Conservation (phyloP, 805 yeast genomes). For the Yarrowia divulgata region DNA sequence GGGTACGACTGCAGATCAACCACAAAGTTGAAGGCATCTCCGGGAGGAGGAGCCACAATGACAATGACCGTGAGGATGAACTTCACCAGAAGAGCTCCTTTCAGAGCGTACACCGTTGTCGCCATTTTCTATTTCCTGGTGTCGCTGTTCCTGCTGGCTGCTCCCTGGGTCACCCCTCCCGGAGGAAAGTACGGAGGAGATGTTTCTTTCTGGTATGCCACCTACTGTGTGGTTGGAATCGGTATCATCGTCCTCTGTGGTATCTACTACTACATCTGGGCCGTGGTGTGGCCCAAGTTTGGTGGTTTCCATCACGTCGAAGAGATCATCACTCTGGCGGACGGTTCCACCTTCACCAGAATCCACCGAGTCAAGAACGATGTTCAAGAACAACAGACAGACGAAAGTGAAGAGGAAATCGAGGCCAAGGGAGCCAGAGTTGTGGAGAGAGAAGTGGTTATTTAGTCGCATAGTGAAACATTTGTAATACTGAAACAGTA, state of each 20-base stretch:
- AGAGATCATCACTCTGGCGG: slow-evolving; percentile 9
- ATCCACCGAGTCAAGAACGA: slow-evolving; percentile 24
- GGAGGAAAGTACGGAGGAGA: slow-evolving; percentile 34
- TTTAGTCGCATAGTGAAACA: background rate
- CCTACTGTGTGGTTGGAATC: slow-evolving; percentile 37
- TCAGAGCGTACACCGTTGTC: slow-evolving; percentile 17
- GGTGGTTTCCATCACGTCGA: slow-evolving; percentile 13
- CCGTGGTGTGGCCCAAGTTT: slow-evolving; percentile 24
- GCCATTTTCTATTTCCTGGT: slow-evolving; percentile 22
- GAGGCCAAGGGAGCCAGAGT: background rate
- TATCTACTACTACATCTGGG: slow-evolving; percentile 27
- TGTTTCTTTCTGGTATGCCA: slow-evolving; percentile 31
- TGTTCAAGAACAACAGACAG: background rate
- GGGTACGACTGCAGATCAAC: too few species aligned
- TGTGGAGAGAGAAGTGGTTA: background rate
- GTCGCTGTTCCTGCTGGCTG: slow-evolving; percentile 24
- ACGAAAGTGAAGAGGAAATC: background rate
- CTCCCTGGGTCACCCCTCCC: slow-evolving; percentile 35
- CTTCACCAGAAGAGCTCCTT: slow-evolving; percentile 17
- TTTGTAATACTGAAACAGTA: too few species aligned
- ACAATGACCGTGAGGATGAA: too few species aligned
- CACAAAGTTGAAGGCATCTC: too few species aligned
- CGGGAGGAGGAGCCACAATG: too few species aligned
- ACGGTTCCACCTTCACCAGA: slow-evolving; percentile 14
- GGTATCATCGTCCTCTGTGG: slow-evolving; percentile 27